Conservation (phyloP, 768 basidiomycete species). For the Lactarius hengduanensis region DNA sequence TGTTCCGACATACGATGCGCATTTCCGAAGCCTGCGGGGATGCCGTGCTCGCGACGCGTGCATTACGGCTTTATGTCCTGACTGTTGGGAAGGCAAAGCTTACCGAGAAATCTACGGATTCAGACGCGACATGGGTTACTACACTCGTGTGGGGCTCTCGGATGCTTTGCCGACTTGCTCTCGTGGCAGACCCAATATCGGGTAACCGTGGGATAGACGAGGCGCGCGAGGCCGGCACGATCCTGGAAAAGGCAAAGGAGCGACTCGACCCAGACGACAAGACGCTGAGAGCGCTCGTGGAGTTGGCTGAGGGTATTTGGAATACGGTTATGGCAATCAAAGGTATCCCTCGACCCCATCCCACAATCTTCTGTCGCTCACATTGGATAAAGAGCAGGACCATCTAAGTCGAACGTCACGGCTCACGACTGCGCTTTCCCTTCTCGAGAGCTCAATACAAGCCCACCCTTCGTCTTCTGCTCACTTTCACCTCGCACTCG, state of each 20-base stretch:
- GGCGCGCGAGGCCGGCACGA: conserved; percentile 56
- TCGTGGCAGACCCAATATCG: conserved; percentile 26
- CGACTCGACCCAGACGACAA: conserved; percentile 50
- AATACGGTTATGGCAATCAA: conserved; percentile 64
- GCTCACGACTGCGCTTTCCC: conserved; percentile 54
- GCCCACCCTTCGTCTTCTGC: conserved; percentile 52
- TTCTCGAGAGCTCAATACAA: conserved; percentile 50
- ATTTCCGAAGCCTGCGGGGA: conserved; percentile 64
- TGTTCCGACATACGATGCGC: conserved; percentile 83
- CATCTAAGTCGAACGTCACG: conserved; percentile 56
- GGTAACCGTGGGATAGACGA: conserved; percentile 47
- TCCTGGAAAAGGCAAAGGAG: conserved; percentile 59
- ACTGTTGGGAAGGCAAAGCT: conserved; percentile 82
- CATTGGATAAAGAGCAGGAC: conserved; percentile 56
- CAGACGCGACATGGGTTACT: conserved; percentile 70
- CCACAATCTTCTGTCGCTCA: not conserved
- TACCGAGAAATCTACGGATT: conserved; percentile 58
- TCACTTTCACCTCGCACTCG: conserved; percentile 80
- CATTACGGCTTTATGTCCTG: conserved; percentile 77
- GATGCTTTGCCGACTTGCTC: conserved; percentile 63
- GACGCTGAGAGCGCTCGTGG: conserved; percentile 56
- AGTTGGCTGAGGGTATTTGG: conserved; percentile 73
- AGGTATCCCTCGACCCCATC: conserved; percentile 44
- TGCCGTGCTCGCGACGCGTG: conserved; percentile 63
- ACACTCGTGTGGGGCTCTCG: conserved; percentile 74